phyloP scores from a whole-genome alignment of 2,329 filamentous ascomycete genomes.

The Magnaporthiopsis rhizophila region DNA sequence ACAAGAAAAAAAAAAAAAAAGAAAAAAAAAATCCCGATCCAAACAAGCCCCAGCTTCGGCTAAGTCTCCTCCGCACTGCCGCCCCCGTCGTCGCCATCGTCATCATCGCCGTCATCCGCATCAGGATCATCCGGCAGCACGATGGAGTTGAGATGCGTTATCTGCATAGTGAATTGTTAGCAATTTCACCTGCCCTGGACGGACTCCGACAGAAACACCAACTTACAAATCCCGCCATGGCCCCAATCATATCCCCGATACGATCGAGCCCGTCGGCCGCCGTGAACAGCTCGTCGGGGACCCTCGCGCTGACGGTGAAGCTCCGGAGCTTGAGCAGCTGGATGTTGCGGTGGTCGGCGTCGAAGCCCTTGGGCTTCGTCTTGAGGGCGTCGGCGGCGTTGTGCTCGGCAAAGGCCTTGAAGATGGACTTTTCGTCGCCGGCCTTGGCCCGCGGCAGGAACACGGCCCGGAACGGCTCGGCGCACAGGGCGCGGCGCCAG shows the following conservation, averaged over 20 bases:
- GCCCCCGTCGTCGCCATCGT: constrained; percentile 2
- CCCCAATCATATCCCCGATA: constrained; percentile 55
- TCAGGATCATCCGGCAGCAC: constrained; percentile 63
- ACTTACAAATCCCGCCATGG: constrained; percentile 76
- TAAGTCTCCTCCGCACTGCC: neutral
- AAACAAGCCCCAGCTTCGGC: neutral
- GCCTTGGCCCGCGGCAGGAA: constrained; percentile 54
- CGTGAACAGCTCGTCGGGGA: constrained; percentile 59
- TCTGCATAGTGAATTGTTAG: constrained; percentile 31
- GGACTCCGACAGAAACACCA: no score
- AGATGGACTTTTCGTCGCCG: constrained; percentile 46
- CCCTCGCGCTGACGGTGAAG: constrained; percentile 62
- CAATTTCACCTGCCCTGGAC: no score
- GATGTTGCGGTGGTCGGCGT: constrained; percentile 68
- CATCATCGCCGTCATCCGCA: constrained; percentile 13
- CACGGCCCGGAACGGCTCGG: constrained; percentile 49
- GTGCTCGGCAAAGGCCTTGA: constrained; percentile 61
- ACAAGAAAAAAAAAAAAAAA: no score
- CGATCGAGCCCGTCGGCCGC: constrained; percentile 54
- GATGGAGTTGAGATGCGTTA: constrained; percentile 63
- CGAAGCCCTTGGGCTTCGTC: constrained; percentile 78
- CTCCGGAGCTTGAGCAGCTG: constrained; percentile 71
- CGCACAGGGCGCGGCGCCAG: constrained; percentile 60
- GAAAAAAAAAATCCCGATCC: no score
- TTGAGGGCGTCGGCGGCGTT: constrained; percentile 74